phyloP scores from a whole-genome alignment of 331 rosid genomes.

The Spiraea crenata region DNA sequence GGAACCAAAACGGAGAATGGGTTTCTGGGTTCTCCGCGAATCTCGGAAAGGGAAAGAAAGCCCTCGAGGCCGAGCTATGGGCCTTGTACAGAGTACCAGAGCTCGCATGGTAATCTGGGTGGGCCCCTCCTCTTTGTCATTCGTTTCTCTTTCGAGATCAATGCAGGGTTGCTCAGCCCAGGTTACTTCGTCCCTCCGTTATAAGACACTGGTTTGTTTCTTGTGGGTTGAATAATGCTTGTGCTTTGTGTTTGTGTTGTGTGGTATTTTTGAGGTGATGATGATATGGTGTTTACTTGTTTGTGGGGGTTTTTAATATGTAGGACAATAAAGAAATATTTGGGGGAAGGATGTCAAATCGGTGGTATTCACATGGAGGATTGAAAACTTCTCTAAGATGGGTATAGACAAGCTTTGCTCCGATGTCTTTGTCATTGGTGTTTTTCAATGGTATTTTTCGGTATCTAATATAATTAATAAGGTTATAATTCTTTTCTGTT shows the following conservation, averaged over 20 bases:
- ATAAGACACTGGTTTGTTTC: not conserved
- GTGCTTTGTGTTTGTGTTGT: not conserved
- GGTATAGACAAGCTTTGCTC: not conserved
- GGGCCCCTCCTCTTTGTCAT: not conserved
- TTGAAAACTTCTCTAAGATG: conserved; percentile 17
- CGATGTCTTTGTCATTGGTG: not conserved
- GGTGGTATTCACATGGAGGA: conserved; percentile 4
- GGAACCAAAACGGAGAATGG: conserved; percentile 12
- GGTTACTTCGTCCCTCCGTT: not conserved
- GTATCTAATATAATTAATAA: not conserved
- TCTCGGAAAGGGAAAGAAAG: not conserved
- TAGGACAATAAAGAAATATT: not conserved
- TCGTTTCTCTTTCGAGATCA: not conserved
- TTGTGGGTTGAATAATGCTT: not conserved
- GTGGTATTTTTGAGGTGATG: not conserved
- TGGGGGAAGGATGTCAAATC: not conserved
- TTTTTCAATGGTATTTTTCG: conserved; percentile 7
- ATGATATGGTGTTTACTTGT: not conserved
- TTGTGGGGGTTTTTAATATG: not conserved
- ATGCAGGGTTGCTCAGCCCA: not conserved
- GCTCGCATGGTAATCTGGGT: not conserved
- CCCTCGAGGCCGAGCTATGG: conserved; percentile 12
- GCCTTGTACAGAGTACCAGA: conserved; percentile 11
- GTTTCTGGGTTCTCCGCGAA: conserved; percentile 1
- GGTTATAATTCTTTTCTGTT: too few species aligned